Base-by-base conservation (phyloP, 164 flowering plant species). In the Sedum album region DNA sequence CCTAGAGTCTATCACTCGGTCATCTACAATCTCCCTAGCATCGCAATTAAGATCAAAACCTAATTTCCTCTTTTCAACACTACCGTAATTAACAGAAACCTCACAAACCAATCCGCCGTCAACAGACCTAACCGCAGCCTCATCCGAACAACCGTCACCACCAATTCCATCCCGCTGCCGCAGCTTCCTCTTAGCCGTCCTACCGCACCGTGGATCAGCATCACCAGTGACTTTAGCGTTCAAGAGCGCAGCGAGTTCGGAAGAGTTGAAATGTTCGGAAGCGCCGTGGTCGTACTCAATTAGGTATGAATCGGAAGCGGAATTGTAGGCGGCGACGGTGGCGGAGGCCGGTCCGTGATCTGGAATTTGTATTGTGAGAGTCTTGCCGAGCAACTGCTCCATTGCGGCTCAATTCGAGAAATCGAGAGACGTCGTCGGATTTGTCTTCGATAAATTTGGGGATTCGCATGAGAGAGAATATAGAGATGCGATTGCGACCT, bases 261-360 rank as follows among this genome's bases (percentile, higher is more conserved):
- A 68, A 42, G 73, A 70, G 0, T 82, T 83, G 70, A 85, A 46
- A 65, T 82, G 88, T 76, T 84, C 89, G 18, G 83, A 82, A 77
- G 79, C 83, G 4, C 94, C 94, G 60, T 84, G 83, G 51, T 82
- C 82, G 72, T 83, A 88, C 26, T 70, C 63, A 70, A 92, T 76
- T 75, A 73, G 73, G 66, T 74, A 86, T 46, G 82, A 73, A 11
- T 84, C 81, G 30, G 89, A 66, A 2, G 76, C 60, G 1, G 80
- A 57, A 72, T 89, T 84, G 73, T 69, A 91, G 0, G 96, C 82
- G 63, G 77, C 68, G 1, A 88, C 82, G 5, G 63, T 66, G 4
- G 91, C 97, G 13, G 76, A 20, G 48, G 72, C 79, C 36, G 73
- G 28, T 38, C 87, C 91, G n/a, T 74, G 62, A 42, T 91, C 96